A percentile compares a stretch with the other conserved stretches of the same genome.
phyloP scores from a whole-genome alignment of 2,329 filamentous ascomycete genomes.

The Trichoderma aggressivum region DNA sequence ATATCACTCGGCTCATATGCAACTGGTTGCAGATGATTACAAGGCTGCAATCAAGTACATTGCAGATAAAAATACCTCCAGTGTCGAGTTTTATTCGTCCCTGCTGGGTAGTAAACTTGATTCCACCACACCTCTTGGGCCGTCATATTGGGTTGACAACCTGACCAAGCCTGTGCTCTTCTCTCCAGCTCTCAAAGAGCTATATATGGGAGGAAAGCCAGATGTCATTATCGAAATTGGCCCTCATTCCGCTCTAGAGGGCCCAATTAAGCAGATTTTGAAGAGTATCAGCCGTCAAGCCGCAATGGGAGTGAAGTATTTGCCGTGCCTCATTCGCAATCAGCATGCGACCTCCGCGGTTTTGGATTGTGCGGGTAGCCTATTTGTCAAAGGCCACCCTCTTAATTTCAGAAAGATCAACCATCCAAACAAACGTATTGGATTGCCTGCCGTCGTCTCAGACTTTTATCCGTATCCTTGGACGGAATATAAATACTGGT shows the following conservation, averaged over 20 bases:
- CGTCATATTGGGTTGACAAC: constrained; percentile 46
- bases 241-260: constrained; percentile 48
- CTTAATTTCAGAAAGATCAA: constrained; percentile 48
- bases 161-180: constrained; percentile 42
- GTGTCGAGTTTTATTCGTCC: constrained; percentile 45
- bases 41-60: constrained; percentile 31
- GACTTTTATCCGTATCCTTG: constrained; percentile 49
- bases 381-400: constrained; percentile 44
- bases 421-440: constrained; percentile 27
- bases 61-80: constrained; percentile 30
- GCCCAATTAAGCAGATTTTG: constrained; percentile 49
- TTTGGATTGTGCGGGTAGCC: constrained; percentile 41
- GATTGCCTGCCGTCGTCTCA: constrained; percentile 32
- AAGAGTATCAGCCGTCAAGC: constrained; percentile 42
- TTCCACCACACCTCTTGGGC: constrained; percentile 34
- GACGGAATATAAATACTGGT: constrained; percentile 47
- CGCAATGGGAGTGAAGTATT: constrained; percentile 40
- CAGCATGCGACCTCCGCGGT: constrained; percentile 46
- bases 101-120: constrained; percentile 41
- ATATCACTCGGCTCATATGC: constrained; percentile 56
- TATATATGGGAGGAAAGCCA: constrained; percentile 29
- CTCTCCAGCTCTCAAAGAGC: constrained; percentile 34
- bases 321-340: constrained; percentile 48
- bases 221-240: constrained; percentile 44
- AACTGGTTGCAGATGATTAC: constrained; percentile 47